Evolutionary conservation across 306 rosid species (phyloP), one percentile per base, ranked within the genome.

Genomic region (Prunus fruticosa): DNA sequence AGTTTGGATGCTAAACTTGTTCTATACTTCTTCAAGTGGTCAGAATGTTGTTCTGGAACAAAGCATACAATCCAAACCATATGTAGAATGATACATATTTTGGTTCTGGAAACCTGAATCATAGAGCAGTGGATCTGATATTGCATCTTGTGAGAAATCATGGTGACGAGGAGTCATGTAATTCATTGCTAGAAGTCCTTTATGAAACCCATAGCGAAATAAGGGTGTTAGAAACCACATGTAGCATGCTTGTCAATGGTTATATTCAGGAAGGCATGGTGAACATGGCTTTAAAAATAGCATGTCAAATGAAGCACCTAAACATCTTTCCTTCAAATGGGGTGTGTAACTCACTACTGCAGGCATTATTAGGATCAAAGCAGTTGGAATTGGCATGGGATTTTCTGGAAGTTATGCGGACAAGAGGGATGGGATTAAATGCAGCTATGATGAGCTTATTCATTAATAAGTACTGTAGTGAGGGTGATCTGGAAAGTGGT

Each of bases 91-190:
- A 54, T 80, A 25, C 87, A 80, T 63, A 73, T 84, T 72, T 80
- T 84, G 73, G 79, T 77, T 53, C 77, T 56, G 84, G 87, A 49
- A 84, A 84, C 80, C 32, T 80, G 77, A 84, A 84, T 67, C 82
- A 80, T 41, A 80, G 79, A 69, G 82, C 82, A 12, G 78, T 84
- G 72, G 87, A 84, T 51, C 52, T 80, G 74, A 50, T 80, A 25
- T 45, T 53, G 15, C 67, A 25, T 34, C 79, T 84, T 72, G 79
- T 73, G 22, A 76, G 71, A 73, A 52, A 46, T 9, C 30, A 62
- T 68, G 69, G 66, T 34, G 63, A 52, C 23, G 74, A 72, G 45
- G 84, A 57, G 13, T 76, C 71, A 23, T 63, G 68, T 34, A 32
- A 27, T 34, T 67, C 68, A 30, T 52, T 80, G 57, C 38, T 80